phyloP scores from a whole-genome alignment of 1,284 basidiomycete genomes.

The Exobasidium cylindrosporum region DNA sequence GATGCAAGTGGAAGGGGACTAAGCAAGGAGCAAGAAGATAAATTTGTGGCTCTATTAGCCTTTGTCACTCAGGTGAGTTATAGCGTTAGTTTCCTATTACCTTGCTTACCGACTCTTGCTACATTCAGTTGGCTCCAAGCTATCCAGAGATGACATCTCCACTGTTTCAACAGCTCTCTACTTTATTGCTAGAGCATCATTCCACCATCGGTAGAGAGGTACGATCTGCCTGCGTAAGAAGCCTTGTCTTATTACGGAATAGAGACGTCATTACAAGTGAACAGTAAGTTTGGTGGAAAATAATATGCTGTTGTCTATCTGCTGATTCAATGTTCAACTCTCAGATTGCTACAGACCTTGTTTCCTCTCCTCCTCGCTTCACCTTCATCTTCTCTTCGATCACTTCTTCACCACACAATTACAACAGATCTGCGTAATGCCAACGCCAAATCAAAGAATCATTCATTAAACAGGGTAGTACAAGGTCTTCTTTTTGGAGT shows the following conservation, averaged over 20 bases:
- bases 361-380: constrained; percentile 84
- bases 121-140: constrained; percentile 56
- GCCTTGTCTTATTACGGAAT: constrained; percentile 75
- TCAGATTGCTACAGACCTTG: constrained; percentile 79
- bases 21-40: constrained; percentile 68
- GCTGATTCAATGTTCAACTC: neutral
- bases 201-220: constrained; percentile 44
- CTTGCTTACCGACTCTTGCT: constrained; percentile 12
- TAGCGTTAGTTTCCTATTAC: neutral
- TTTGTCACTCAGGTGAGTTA: constrained; percentile 16
- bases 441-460: constrained; percentile 83
- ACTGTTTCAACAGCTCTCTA: constrained; percentile 39
- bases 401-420: constrained; percentile 89
- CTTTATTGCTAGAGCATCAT: constrained; percentile 50
- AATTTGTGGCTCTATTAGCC: constrained; percentile 66
- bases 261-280: constrained; percentile 88
- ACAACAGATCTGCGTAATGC: constrained; percentile 91
- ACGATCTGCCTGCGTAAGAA: constrained; percentile 36
- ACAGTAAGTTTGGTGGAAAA: constrained; percentile 65
- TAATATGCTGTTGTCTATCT: constrained; percentile 23
- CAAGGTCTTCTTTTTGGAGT: constrained; percentile 94
- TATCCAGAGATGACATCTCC: constrained; percentile 41
- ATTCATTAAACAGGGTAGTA: constrained; percentile 92
- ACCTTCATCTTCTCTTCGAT: constrained; percentile 77
- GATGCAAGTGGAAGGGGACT: constrained; percentile 61